Base-by-base conservation (phyloP, 805 yeast species). In the Yarrowia sp. region DNA sequence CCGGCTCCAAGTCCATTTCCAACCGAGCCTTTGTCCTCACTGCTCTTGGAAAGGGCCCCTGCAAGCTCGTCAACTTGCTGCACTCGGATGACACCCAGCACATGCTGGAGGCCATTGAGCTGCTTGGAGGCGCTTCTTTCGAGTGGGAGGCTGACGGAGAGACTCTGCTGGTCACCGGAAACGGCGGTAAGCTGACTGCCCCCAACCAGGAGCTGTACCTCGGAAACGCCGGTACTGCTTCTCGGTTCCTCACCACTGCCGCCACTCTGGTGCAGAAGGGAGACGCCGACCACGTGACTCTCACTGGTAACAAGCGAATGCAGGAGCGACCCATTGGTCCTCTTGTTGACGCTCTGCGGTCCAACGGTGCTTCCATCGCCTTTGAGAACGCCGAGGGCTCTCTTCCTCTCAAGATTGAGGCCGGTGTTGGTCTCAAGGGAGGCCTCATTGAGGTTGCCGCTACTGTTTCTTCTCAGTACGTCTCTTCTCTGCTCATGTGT, bases 191-290 rank as follows among this genome's bases (percentile, higher is more conserved):
- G 35, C 76, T 90, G 68, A 71, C 79, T 35, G 87, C 96, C 3
- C 83, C 87, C 58, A 77, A 78, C 15, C 84, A 86, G 62, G 88
- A 86, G 67, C 79, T 95, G 65, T 95, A 91, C 76, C 81, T 95
- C 68, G 99, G 99, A 66, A 95, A 95, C 73, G 98, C 99, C 1
- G 99, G 99, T 69, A 95, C 99, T 48, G 98, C 99, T 4, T 90
- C 98, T 6, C 84, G 99, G 72, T 95, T 95, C 75, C 82, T 95
- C 73, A 90, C 98, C 2, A 85, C 97, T 1, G 93, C 95, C 33
- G 97, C 96, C 17, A 83, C 96, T n/a, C 79, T 92, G 67, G 96
- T 89, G 5, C 79, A 86, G 33, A 72, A 81, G 14, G 72, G 74
- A 2, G 74, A 71, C 5, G 64, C 72, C 4, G 78, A 81, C 38